Evolutionary conservation across 1,284 basidiomycete species (phyloP), one percentile per base, ranked within the genome.

Genomic region (Grifola frondosa): DNA sequence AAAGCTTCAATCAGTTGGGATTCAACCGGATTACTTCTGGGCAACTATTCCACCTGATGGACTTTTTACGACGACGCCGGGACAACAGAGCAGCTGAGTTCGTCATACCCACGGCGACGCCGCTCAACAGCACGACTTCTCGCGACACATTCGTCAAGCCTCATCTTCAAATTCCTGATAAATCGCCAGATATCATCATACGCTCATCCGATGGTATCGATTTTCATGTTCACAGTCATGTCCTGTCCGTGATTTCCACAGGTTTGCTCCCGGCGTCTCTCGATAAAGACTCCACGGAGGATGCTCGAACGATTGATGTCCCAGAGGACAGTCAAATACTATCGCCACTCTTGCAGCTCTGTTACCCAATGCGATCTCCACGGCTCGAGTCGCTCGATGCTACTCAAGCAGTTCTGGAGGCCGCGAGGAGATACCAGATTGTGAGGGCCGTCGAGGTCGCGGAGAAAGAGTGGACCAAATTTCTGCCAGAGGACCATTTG

Each of bases 221-320:
- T 29, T 52, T 53, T 33, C 49, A 40, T 22, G 48, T 53, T 3
- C 44, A 41, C 28, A 39, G 41, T 4, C 39, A 15, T 16, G 52
- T 56, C 30, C 46, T 53, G 13, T 23, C 37, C 11, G 5, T 37
- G 5, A 39, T 59, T 36, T 61, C 61, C 52, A 44, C 59, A 36
- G 56, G n/a, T n/a, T n/a, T 54, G 11, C 54, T 59, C 7, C 31
- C 47, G 7, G 15, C 17, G 7, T 4, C 19, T 7, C 13, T 20
- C 26, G 44, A 37, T 8, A 12, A 23, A 13, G 19, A 32, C 24
- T 17, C 25, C 12, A 17, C 17, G 16, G 22, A 8, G n/a, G 23
- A 22, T 25, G 13, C 23, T 28, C n/a, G 24, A 38, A 15, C 13
- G 19, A 10, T 15, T 11, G 12, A 16, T 11, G 23, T 20, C 19